Evolutionary conservation across 805 yeast genomes (phyloP), one percentile per base, ranked within the genome.

Genomic region (Ogataea saltuana): DNA sequence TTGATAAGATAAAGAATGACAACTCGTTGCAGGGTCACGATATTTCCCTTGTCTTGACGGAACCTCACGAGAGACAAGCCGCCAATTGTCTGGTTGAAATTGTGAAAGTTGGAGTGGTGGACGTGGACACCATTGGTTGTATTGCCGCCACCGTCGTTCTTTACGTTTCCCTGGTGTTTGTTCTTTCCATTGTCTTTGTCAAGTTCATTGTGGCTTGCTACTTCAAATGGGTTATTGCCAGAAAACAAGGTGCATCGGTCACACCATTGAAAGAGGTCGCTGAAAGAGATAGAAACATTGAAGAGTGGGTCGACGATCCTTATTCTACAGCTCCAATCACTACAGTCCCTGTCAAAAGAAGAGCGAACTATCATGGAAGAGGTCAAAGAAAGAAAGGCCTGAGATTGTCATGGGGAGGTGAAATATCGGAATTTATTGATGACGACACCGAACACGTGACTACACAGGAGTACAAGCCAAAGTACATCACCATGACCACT

Each of bases 101-200:
- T 41, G 72, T 86, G 39, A 88, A 85, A 64, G 95, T 91, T 12
- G 99, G 99, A 17, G 81, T 80, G 37, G 78, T 93, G 31, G 98
- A 93, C 60, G 80, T 90, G 2, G 87, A 86, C 28, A 81, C 96
- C 6, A 80, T 93, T 56, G 99, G 99, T 5, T 93, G 99, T 68
- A 81, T 93, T 58, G 95, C 96, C 0, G 88, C 97, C 0, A 70
- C 81, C 42, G 81, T 90, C 29, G 97, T 93, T 1, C 74, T 93
- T 47, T 79, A 80, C 54, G 75, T 85, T 6, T 86, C 97, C 1
- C 74, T 93, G 56, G 83, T 85, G 8, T 88, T 93, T 60, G 90
- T 93, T 55, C 71, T 93, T 45, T 76, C 95, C 2, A 78, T 93
- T 41, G 95, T 89, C 18, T 58, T 82, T 40, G 72, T 72, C 32